Evolutionary conservation across 345 rosid species (phyloP), one percentile per base, ranked within the genome.

Genomic region (Lagerstroemia speciosa): DNA sequence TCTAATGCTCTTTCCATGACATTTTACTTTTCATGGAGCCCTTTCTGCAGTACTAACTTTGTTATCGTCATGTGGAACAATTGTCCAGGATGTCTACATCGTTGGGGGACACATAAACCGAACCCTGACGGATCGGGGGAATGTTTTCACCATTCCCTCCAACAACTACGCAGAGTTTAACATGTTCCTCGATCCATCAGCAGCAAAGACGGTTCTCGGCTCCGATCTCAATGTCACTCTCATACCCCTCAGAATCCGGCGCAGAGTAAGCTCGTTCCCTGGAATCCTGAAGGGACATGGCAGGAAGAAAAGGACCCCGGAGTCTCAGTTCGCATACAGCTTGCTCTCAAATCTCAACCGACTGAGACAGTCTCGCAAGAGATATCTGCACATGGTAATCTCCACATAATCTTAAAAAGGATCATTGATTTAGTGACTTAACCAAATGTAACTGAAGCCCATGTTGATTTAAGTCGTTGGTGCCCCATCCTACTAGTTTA

Each of bases 141-240:
- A 89, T 76, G 69, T 85, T 58, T 81, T 89, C 63, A 79, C 78
- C 1, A 45, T 78, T 58, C 81, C 85, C 77, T 73, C 82, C 2
- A 87, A 89, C 65, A 71, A 73, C 60, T 74, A 86, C 63, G 75
- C 96, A 38, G 98, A 93, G 73, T 81, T 89, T 86, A 93, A 89
- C 64, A 86, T 93, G 84, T 89, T 83, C 81, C 91, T 93, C 8
- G 98, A 93, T 71, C 96, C 98, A 12, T 78, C 82, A 43, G 94
- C 97, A 30, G 94, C 94, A 37, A 87, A 89, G 70, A 76, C 79
- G 5, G 97, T 89, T 45, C 75, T 93, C 6, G 75, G 81, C 34
- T 93, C 98, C 6, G 72, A 75, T 31, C 71, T 93, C 26, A 67
- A 84, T 66, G 80, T 91, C 76, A 93, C 85, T 19, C 87, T 93